Conservation (phyloP, 495 filamentous ascomycete species). For the Penicillium tannophilum region DNA sequence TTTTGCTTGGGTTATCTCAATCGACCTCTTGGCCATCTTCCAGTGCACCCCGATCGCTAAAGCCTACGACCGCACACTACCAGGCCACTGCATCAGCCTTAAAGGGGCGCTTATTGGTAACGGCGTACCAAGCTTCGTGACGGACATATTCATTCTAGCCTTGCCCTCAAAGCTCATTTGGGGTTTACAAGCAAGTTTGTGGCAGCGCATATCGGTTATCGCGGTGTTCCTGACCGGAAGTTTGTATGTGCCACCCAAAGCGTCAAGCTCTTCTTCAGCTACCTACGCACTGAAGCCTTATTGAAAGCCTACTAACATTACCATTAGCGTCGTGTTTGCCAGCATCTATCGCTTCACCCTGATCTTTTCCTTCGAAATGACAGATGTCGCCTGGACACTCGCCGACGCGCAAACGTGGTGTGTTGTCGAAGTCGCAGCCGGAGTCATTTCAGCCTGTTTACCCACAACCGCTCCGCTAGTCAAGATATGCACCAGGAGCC, state of each 20-base stretch:
- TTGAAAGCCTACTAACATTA: neutral
- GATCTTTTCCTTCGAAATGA: slow-evolving; percentile 15
- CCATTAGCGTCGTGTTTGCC: slow-evolving; percentile 2
- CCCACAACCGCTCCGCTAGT: slow-evolving; percentile 21
- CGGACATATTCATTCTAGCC: slow-evolving; percentile 46
- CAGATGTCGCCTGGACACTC: slow-evolving; percentile 24
- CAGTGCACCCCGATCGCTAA: slow-evolving; percentile 47
- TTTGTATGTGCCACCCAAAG: neutral
- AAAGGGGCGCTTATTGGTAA: slow-evolving; percentile 45
- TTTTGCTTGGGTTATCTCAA: slow-evolving; percentile 42
- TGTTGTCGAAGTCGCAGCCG: slow-evolving; percentile 24
- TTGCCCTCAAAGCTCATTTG: slow-evolving; percentile 48
- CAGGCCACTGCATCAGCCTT: slow-evolving; percentile 45
- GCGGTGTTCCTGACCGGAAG: slow-evolving; percentile 4
- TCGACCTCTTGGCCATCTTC: slow-evolving; percentile 46
- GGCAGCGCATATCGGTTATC: slow-evolving; percentile 6
- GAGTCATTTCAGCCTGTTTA: slow-evolving; percentile 27
- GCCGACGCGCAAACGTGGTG: slow-evolving; percentile 26
- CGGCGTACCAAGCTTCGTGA: slow-evolving; percentile 49
- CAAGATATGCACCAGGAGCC: slow-evolving; percentile 5
- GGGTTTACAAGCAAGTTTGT: slow-evolving; percentile 31
- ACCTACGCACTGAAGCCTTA: neutral
- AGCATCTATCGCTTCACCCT: slow-evolving; percentile 22
- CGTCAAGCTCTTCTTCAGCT: neutral
- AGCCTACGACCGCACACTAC: slow-evolving; percentile 38